Base-by-base conservation (phyloP, 176 grass and related monocot species). In the Cocos nucifera region DNA sequence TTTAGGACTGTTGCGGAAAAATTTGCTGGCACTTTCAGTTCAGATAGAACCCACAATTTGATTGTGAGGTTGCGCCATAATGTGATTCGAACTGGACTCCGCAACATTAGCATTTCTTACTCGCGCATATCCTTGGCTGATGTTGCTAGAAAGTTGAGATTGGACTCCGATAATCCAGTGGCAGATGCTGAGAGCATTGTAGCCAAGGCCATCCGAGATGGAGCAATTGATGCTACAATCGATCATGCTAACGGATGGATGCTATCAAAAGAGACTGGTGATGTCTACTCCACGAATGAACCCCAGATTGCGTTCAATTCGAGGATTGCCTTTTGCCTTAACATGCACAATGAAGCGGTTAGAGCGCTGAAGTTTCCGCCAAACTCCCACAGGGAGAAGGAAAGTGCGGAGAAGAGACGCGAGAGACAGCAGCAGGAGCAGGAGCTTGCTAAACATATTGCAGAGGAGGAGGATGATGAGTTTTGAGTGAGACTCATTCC, bases 361-460 rank as follows among this genome's bases (percentile, higher is more conserved):
- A 90, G 78, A 62, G 86, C 91, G 14, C 53, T 95, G 39, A 79
- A 78, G 59, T 87, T 85, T 48, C 86, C 91, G 8, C 86, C 83
- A 1, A 96, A 96, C 61, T 90, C 83, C 64, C 75, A 82, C 69
- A 87, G 84, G 69, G 90, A 95, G 59, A 95, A 89, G 20, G 91
- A 90, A 73, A 90, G 86, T 8, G 83, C 75, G 1, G 86, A 88
- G 80, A 85, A 88, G 80, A 85, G 92, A 75, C 67, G 78, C 0
- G 81, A 96, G 80, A 82, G 81, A 22, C 87, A 85, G 39, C 83
- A 96, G 55, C 80, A 87, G 59, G 87, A 96, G 75, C 86, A 96
- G 82, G 86, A 96, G 74, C 72, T 87, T 3, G 91, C 91, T 2
- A 90, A 85, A 51, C 86, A 90, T 57, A 87, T 90, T 69, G 86